Evolutionary conservation across 495 filamentous ascomycete genomes (phyloP).

Genomic region (Friedmanniomyces simplex): DNA sequence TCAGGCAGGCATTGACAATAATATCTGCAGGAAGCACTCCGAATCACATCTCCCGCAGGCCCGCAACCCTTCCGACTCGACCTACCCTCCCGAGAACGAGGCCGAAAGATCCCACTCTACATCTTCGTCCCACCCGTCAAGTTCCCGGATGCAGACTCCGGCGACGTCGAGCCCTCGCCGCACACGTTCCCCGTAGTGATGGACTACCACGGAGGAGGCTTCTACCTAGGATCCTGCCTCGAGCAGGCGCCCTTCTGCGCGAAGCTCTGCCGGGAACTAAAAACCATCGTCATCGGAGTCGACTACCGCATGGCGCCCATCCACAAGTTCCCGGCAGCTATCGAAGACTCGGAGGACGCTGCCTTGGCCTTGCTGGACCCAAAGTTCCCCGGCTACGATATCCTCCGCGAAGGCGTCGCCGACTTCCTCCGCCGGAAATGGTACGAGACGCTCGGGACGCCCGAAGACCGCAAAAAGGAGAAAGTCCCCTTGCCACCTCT

Average conservation of each 20-base stretch:
- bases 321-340: constrained; percentile 38
- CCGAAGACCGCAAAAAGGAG: constrained; percentile 6
- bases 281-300: constrained; percentile 14
- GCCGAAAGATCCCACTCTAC: constrained; percentile 9
- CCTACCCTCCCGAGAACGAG: constrained; percentile 12
- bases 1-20: too few relatives aligned
- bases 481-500: constrained; percentile 4
- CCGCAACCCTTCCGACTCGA: constrained; percentile 13
- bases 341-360: constrained; percentile 41
- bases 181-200: constrained; percentile 15
- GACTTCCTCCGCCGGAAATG: constrained; percentile 9
- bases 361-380: constrained; percentile 15
- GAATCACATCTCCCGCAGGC: constrained; percentile 6
- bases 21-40: background rate
- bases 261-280: constrained; percentile 12
- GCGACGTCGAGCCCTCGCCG: constrained; percentile 5
- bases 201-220: constrained; percentile 23
- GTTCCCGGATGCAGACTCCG: constrained; percentile 3
- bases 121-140: constrained; percentile 14
- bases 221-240: constrained; percentile 14
- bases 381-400: background rate
- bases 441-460: constrained; percentile 9
- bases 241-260: constrained; percentile 19
- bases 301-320: constrained; percentile 35
- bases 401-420: constrained; percentile 1